Conservation (phyloP, 1,284 basidiomycete species). For the Cutaneotrichosporon sp. region DNA sequence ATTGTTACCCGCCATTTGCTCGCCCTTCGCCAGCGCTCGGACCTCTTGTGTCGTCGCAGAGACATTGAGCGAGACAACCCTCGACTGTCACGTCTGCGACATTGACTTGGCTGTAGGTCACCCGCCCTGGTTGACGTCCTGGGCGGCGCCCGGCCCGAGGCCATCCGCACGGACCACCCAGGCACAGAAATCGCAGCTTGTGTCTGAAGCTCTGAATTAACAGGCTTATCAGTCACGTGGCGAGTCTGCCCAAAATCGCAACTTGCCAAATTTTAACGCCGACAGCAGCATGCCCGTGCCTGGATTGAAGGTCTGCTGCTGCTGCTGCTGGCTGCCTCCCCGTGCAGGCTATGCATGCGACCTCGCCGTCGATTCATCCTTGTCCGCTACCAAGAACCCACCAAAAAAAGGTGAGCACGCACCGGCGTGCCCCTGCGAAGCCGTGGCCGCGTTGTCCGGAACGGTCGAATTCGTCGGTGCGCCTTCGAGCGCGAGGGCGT, state of each 20-base stretch:
- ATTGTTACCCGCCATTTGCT: not conserved
- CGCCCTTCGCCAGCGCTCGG: not conserved
- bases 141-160: too few species aligned
- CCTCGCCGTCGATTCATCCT: not conserved
- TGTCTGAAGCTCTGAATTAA: too few species aligned
- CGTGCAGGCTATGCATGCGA: not conserved
- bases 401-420: conserved; percentile 6
- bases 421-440: conserved; percentile 1
- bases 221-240: too few species aligned
- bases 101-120: too few species aligned
- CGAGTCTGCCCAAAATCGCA: too few species aligned
- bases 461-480: conserved; percentile 2
- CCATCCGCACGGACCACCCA: too few species aligned
- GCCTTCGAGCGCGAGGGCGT: not conserved
- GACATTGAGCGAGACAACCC: too few species aligned
- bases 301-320: too few species aligned
- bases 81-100: too few species aligned
- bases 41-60: not conserved
- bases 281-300: not conserved
- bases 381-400: conserved; percentile 6
- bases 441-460: not conserved
- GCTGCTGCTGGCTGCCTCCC: too few species aligned
- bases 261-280: not conserved
- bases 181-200: too few species aligned
- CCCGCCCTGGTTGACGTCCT: too few species aligned